These are phyloP conservation scores for Pistacia atlantica DNA, from an alignment of 345 rosid species.

Conservation along the genomic window DNA sequence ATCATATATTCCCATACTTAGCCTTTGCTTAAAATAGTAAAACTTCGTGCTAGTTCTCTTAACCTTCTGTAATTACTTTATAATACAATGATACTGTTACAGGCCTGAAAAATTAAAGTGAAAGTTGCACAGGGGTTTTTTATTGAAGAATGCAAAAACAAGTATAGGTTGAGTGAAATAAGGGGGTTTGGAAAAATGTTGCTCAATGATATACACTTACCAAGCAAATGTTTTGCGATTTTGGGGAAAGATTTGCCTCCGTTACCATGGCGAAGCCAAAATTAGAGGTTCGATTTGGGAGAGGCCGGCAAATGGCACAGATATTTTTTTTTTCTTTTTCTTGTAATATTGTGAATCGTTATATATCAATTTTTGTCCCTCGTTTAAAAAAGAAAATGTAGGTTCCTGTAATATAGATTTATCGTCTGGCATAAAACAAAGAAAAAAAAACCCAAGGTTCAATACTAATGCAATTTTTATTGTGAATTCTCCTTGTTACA, in stretches of 20 bases:
- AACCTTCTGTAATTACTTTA: slow-evolving; percentile 2
- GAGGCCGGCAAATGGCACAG: slow-evolving; percentile 8
- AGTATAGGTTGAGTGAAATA: slow-evolving; percentile 26
- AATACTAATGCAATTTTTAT: slow-evolving; percentile 13
- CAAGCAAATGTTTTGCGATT: slow-evolving; percentile 22
- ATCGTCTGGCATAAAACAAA: slow-evolving; percentile 15
- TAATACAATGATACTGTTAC: slow-evolving; percentile 2
- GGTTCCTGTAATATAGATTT: slow-evolving; percentile 25
- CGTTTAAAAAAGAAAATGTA: slow-evolving; percentile 26
- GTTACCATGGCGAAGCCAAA: slow-evolving; percentile 15
- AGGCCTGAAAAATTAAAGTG: slow-evolving; percentile 36
- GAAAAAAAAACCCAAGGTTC: slow-evolving; percentile 8
- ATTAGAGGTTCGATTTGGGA: slow-evolving; percentile 15
- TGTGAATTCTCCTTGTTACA: neutral
- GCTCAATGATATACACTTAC: slow-evolving; percentile 5
- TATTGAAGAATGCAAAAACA: slow-evolving; percentile 13
- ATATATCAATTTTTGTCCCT: slow-evolving; percentile 15
- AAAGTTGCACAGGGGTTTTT: slow-evolving; percentile 11
- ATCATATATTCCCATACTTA: neutral
- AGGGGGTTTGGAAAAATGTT: slow-evolving; percentile 22
- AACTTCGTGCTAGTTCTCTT: neutral
- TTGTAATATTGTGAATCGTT: slow-evolving; percentile 20
- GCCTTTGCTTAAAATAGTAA: neutral
- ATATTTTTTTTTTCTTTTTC: slow-evolving; percentile 1
- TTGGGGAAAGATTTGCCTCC: slow-evolving; percentile 19